These are phyloP conservation scores for Solanum habrochaites DNA, from an alignment of 257 asterid species.

Conservation along the genomic window DNA sequence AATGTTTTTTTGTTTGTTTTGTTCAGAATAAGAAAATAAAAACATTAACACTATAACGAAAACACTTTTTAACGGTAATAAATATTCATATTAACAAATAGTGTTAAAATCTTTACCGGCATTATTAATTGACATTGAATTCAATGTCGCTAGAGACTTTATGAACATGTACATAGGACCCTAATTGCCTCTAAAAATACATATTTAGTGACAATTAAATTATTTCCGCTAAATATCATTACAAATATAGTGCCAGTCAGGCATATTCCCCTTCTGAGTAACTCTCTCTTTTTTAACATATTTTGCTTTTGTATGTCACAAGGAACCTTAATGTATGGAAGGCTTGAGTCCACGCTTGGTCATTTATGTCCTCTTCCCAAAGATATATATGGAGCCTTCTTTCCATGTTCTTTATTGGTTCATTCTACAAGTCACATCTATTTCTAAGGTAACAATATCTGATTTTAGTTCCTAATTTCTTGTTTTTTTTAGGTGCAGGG, in stretches of 20 bases:
- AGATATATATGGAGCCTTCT: background rate
- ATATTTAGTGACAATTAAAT: background rate
- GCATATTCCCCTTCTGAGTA: background rate
- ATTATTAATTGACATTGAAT: too few species aligned
- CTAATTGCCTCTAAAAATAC: too few species aligned
- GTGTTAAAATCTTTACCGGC: fast-evolving
- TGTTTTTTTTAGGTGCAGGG: background rate
- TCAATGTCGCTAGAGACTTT: too few species aligned
- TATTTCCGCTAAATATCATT: too few species aligned
- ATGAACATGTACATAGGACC: too few species aligned
- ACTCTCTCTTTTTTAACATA: background rate
- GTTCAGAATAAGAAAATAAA: background rate
- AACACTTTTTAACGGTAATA: too few species aligned
- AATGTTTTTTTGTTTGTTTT: too few species aligned
- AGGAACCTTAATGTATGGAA: conserved; percentile 19
- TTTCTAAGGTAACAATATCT: background rate
- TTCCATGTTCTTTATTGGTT: conserved; percentile 7
- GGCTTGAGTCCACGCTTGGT: conserved; percentile 27
- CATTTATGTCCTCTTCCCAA: conserved; percentile 16
- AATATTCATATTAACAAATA: too few species aligned
- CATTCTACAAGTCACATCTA: conserved; percentile 6
- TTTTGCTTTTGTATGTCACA: background rate
- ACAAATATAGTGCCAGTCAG: too few species aligned
- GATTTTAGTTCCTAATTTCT: background rate
- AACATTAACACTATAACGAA: background rate